These are phyloP conservation scores for Arthroderma sp. DNA, from an alignment of 2,329 filamentous ascomycete genomes.

Conservation along the genomic window DNA sequence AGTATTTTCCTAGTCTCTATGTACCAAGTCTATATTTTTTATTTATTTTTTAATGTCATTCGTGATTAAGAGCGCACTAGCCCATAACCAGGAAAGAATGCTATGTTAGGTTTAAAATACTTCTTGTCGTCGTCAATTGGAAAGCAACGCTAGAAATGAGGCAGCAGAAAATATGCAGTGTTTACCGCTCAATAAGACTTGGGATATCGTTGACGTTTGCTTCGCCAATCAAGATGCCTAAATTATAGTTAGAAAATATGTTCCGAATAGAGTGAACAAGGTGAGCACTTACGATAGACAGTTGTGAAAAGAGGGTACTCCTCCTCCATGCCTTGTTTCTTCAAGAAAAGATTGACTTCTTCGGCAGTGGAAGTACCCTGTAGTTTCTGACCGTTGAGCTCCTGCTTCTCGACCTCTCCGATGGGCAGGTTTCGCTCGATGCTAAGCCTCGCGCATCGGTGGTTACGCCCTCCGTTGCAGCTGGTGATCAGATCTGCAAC, in stretches of 20 bases:
- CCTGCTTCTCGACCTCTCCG: constrained; percentile 72
- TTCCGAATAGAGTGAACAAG: neutral
- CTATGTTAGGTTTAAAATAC: no score
- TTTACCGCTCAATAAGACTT: constrained; percentile 43
- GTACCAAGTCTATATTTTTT: no score
- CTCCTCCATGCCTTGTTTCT: constrained; percentile 59
- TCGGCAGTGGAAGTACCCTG: constrained; percentile 86
- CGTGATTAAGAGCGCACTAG: no score
- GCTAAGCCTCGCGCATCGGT: constrained; percentile 80
- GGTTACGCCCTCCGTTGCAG: constrained; percentile 84
- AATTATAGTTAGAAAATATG: constrained; percentile 10
- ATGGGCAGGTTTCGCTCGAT: constrained; percentile 68
- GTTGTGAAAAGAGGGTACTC: constrained; percentile 90
- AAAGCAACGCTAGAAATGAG: neutral
- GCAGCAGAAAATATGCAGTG: neutral
- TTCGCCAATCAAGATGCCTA: constrained; percentile 62
- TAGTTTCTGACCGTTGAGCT: constrained; percentile 92
- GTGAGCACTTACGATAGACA: constrained; percentile 47
- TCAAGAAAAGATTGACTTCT: constrained; percentile 83
- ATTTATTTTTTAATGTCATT: no score
- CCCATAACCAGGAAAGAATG: no score
- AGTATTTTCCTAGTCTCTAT: no score
- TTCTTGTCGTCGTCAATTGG: neutral
- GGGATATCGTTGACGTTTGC: constrained; percentile 72
- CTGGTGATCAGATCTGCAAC: constrained; percentile 93